These are phyloP conservation scores for Cyclocybe cylindracea DNA, from an alignment of 768 basidiomycete genomes.

Conservation along the genomic window DNA sequence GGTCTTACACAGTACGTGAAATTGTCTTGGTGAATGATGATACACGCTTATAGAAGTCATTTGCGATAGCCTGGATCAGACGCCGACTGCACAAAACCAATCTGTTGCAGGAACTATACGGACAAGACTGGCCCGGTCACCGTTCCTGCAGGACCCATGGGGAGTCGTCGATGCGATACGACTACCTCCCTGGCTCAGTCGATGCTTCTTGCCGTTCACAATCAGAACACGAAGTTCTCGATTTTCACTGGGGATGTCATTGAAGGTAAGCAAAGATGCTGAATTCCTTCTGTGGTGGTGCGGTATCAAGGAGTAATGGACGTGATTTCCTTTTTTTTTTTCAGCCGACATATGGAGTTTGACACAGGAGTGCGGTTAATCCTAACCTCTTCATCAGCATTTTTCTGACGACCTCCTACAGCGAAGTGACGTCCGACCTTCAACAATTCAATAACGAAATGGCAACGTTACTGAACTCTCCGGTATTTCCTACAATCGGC, in stretches of 20 bases:
- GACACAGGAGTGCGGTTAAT: no score
- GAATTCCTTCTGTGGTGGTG: neutral
- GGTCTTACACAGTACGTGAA: conserved; percentile 44
- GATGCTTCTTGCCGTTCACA: conserved; percentile 43
- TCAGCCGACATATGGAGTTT: no score
- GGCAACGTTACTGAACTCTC: conserved; percentile 31
- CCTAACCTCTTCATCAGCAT: no score
- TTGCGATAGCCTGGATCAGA: conserved; percentile 47
- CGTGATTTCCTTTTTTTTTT: no score
- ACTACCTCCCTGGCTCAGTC: conserved; percentile 47
- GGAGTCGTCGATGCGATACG: conserved; percentile 50
- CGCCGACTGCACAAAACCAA: conserved; percentile 53
- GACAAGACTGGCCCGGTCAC: conserved; percentile 33
- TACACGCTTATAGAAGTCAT: neutral
- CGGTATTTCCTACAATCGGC: conserved; percentile 48
- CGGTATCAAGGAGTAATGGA: no score
- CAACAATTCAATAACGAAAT: conserved; percentile 44
- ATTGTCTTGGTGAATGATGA: neutral
- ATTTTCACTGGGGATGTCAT: conserved; percentile 66
- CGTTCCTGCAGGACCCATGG: conserved; percentile 47
- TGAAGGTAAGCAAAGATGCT: conserved; percentile 39
- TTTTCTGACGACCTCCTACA: conserved; percentile 10
- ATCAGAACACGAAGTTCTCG: conserved; percentile 39
- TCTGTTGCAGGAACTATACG: conserved; percentile 54
- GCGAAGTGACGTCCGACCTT: conserved; percentile 42